Conservation (phyloP, 2,329 filamentous ascomycete species). For the Colletotrichum costaricense region DNA sequence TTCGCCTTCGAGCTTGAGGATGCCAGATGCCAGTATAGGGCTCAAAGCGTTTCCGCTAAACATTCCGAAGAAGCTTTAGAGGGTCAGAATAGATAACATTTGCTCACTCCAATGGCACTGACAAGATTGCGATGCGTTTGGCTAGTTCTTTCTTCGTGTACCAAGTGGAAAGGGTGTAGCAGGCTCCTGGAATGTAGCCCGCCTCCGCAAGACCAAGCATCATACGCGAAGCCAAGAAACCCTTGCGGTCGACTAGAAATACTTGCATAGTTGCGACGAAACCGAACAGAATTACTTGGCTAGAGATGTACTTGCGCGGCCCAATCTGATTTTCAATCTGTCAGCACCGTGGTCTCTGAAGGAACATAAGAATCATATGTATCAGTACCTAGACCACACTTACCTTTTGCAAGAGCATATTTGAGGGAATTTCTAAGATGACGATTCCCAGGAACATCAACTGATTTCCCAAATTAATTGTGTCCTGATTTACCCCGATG, state of each 20-base stretch:
- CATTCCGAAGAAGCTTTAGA: conserved; percentile 59
- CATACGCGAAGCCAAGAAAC: conserved; percentile 56
- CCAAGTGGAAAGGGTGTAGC: conserved; percentile 64
- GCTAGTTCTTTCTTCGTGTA: conserved; percentile 58
- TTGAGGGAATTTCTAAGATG: conserved; percentile 62
- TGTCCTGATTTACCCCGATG: conserved; percentile 56
- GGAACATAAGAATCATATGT: too few relatives aligned
- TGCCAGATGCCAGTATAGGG: conserved; percentile 59
- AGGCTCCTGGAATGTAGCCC: conserved; percentile 62
- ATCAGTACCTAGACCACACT: neutral
- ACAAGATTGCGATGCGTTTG: conserved; percentile 58
- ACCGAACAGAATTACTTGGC: conserved; percentile 60
- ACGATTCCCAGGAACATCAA: conserved; percentile 64
- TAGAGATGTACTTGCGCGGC: conserved; percentile 60
- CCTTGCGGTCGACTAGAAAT: conserved; percentile 52
- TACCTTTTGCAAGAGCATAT: conserved; percentile 53
- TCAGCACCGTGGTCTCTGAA: neutral
- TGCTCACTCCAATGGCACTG: neutral
- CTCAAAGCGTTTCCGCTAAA: conserved; percentile 62
- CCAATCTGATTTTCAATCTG: conserved; percentile 45
- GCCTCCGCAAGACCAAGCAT: conserved; percentile 60
- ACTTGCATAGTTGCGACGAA: conserved; percentile 57
- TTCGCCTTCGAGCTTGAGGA: conserved; percentile 55
- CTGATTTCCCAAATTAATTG: conserved; percentile 64
- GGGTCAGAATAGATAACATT: neutral